Base-by-base conservation (phyloP, 2,329 filamentous ascomycete genomes). In the Blumeriella jaapii region DNA sequence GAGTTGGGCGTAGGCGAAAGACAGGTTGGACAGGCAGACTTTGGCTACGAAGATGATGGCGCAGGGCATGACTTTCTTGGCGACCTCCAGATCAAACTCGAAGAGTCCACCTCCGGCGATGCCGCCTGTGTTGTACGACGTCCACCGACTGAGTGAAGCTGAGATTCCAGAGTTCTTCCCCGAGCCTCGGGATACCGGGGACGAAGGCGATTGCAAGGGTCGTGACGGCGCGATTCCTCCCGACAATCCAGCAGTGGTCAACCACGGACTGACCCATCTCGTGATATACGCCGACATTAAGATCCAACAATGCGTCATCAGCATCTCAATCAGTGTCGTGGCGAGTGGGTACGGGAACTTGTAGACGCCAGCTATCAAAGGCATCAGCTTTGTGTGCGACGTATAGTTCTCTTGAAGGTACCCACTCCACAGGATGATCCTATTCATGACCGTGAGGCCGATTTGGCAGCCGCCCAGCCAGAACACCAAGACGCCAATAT, bases 51-150 rank as follows among this genome's bases (percentile, higher is more conserved):
- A 70, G 31, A 69, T 59, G 9, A 67, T 50, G 1, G 67, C 63
- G 6, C 68, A 50, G 9, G 65, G 66, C 1, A 69, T 50, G 13
- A 65, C 62, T 36, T 63, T 61, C 40, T 60, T 62, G 1, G 60
- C 65, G n/a, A 63, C 57, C 24, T 56, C 50, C 40, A 54, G 55
- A 36, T 70, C 64, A 35, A 70, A 68, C 41, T 69, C 67, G 36
- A 71, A 65, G 3, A 70, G 46, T 6, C 68, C 65, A 12, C 66
- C 67, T n/a, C 67, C 66, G 19, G 67, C 63, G 41, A 68, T 67
- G 11, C 65, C 64, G 3, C 64, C 62, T 35, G 42, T 65, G 31
- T 42, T 33, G 30, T 46, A 46, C 26, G 50, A 45, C 40, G 44
- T 62, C 48, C 47, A 41, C 17, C 42, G 41, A 18, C 39, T 29